These are phyloP conservation scores for Rusavskia elegans DNA, from an alignment of 495 filamentous ascomycete genomes.

Conservation along the genomic window DNA sequence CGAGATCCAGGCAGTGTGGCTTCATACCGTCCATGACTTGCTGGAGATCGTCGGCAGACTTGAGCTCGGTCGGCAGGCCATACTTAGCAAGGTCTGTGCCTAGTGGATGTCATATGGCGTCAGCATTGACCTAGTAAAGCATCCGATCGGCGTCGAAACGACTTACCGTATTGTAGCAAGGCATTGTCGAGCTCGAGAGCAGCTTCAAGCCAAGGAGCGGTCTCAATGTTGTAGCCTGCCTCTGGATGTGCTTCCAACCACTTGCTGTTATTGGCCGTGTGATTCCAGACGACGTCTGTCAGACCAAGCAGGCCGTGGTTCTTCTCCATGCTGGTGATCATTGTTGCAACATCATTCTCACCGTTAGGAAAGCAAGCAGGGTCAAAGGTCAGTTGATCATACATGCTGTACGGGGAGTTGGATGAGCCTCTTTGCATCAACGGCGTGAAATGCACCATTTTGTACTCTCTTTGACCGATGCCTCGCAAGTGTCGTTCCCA, in stretches of 20 bases:
- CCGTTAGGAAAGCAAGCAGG: conserved; percentile 68
- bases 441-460: conserved; percentile 98
- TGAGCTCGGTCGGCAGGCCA: conserved; percentile 58
- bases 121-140: too few species aligned
- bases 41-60: conserved; percentile 55
- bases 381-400: conserved; percentile 82
- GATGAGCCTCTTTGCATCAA: conserved; percentile 76
- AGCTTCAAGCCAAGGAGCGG: conserved; percentile 82
- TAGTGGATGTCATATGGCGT: too few species aligned
- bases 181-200: conserved; percentile 78
- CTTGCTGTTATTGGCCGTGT: conserved; percentile 87
- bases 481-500: conserved; percentile 83
- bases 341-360: conserved; percentile 60
- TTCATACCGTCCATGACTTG: conserved; percentile 75
- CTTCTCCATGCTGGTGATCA: conserved; percentile 70
- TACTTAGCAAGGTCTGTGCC: conserved; percentile 46
- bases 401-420: conserved; percentile 94
- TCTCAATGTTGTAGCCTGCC: conserved; percentile 84
- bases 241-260: conserved; percentile 95
- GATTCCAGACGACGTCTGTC: conserved; percentile 97
- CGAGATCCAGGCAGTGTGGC: conserved; percentile 53
- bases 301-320: conserved; percentile 72
- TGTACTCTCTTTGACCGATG: conserved; percentile 80
- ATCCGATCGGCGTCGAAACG: too few species aligned
- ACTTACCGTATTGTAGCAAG: conserved; percentile 47